A percentile compares a stretch with the other conserved stretches of the same genome.
Conservation (phyloP, 495 filamentous ascomycete species). For the Aspergillus indologenus region DNA sequence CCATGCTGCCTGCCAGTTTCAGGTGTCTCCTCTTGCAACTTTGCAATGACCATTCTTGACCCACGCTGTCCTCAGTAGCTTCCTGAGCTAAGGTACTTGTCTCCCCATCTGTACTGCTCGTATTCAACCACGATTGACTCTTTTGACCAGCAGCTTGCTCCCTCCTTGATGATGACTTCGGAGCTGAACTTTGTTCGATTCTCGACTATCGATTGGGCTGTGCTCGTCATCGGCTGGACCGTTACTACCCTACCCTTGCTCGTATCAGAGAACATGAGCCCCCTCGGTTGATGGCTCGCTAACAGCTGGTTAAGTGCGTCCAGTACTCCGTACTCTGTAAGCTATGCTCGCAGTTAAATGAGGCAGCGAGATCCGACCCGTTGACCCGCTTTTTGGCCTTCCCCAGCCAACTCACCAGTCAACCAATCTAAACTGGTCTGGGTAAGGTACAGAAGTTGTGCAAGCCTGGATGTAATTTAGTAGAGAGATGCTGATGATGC, state of each 20-base stretch:
- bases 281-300: background rate
- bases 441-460: no score
- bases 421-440: background rate
- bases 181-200: background rate
- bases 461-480: background rate
- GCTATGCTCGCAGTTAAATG: background rate
- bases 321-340: no score
- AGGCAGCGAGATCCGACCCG: conserved; percentile 9
- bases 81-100: background rate
- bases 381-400: conserved; percentile 12
- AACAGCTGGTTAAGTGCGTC: no score
- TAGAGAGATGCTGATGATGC: background rate
- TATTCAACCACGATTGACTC: background rate
- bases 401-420: conserved; percentile 12
- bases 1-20: no score
- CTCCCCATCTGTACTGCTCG: background rate
- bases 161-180: background rate
- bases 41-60: background rate
- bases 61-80: background rate
- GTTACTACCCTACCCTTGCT: background rate
- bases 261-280: background rate
- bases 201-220: background rate
- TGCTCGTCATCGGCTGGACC: background rate
- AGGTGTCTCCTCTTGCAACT: no score
- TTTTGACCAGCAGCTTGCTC: background rate